Conservation (phyloP, 805 yeast genomes). For the Lipomyces mesembrius region DNA sequence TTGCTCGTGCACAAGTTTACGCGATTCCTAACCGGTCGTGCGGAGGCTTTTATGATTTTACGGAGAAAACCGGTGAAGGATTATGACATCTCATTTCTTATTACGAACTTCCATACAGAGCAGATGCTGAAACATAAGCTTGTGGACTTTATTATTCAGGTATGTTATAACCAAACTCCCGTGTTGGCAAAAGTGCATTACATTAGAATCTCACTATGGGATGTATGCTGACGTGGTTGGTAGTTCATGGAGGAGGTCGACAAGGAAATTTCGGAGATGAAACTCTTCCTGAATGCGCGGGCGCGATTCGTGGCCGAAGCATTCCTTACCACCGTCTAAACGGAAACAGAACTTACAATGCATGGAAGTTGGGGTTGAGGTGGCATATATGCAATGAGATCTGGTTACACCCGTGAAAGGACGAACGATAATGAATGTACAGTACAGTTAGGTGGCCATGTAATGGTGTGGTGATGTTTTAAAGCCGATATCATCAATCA, state of each 20-base stretch:
- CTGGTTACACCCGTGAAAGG: not conserved
- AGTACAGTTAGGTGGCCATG: not conserved
- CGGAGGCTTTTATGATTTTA: conserved; percentile 88
- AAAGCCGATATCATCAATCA: not conserved
- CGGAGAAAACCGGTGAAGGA: conserved; percentile 91
- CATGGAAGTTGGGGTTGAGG: not conserved
- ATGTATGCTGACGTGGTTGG: conserved; percentile 8
- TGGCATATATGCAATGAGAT: not conserved
- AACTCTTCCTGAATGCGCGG: conserved; percentile 92
- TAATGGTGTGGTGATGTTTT: not conserved
- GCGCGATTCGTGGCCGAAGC: conserved; percentile 98
- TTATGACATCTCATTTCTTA: conserved; percentile 88
- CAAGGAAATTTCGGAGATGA: conserved; percentile 98
- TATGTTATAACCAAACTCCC: conserved; percentile 5
- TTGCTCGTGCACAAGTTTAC: conserved; percentile 94
- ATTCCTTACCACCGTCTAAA: conserved; percentile 59
- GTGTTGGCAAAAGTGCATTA: not conserved
- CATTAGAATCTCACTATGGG: not conserved
- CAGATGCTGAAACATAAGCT: conserved; percentile 93
- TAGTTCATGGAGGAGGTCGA: conserved; percentile 97
- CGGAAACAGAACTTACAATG: not conserved
- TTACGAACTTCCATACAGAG: conserved; percentile 94
- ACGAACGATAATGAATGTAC: not conserved
- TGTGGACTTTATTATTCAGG: conserved; percentile 92
- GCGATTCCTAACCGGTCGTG: conserved; percentile 90